Evolutionary conservation across 108 stramenopile species (phyloP).

Genomic region (Schizochytrium sp.): DNA sequence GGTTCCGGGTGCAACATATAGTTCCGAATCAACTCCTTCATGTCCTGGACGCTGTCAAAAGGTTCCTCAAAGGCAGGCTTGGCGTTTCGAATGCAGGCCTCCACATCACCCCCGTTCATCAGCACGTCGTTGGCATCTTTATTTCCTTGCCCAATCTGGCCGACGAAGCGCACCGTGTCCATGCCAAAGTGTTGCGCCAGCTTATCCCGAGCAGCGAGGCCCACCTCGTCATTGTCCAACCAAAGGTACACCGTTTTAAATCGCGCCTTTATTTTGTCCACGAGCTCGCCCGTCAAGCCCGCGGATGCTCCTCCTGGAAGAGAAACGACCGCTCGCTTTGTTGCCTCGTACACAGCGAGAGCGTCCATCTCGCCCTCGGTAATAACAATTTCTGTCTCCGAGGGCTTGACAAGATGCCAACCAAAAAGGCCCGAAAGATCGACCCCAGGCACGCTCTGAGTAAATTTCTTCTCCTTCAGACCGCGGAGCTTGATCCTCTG

Average conservation of each 20-base stretch:
- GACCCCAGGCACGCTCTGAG: no score
- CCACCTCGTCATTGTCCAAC: conserved; percentile 89
- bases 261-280: conserved; percentile 70
- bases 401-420: conserved; percentile 70
- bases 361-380: conserved; percentile 98
- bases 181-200: conserved; percentile 79
- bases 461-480: no score
- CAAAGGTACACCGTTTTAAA: conserved; percentile 84
- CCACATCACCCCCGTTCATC: conserved; percentile 56
- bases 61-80: conserved; percentile 58
- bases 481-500: no score
- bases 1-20: conserved; percentile 68
- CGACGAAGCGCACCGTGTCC: conserved; percentile 62
- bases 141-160: background rate
- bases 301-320: conserved; percentile 81
- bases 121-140: conserved; percentile 98
- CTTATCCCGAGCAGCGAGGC: conserved; percentile 71
- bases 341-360: conserved; percentile 91
- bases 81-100: conserved; percentile 55
- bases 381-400: conserved; percentile 66
- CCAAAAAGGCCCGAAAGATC: conserved; percentile 72
- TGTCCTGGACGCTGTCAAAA: conserved; percentile 64
- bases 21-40: conserved; percentile 53
- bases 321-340: conserved; percentile 53
- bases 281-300: conserved; percentile 69